Evolutionary conservation across 148 eudicot species (phyloP), one percentile per base, ranked within the genome.

Genomic region (Pharnaceum exiguum): DNA sequence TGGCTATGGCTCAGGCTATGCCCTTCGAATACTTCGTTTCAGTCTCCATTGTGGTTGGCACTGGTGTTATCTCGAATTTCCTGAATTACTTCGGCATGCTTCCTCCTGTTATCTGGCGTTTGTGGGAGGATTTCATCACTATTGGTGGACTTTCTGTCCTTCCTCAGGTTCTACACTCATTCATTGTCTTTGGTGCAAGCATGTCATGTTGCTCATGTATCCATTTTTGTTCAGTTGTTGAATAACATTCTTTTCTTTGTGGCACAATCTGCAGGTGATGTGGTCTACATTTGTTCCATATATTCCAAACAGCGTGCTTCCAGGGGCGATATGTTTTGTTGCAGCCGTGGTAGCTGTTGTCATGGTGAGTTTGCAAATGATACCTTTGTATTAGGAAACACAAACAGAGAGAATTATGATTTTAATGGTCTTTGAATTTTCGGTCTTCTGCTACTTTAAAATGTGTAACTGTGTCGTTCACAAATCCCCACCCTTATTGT

Each of bases 221-320:
- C 53, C 18, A 18, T 12, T 31, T 8, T 12, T 13, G n/a, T 17
- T 31, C 31, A 45, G 8, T 51, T 11, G 26, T 31, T n/a, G 3
- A 44, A 26, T 38, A 16, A 28, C 11, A 13, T 37, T 28, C n/a
- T n/a, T n/a, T n/a, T n/a, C n/a, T 61, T 12, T 51, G 4, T 12
- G 22, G 33, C 13, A 2, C 36, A 55, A 44, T 27, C 2, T 55
- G 28, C 80, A 93, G 96, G 96, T 93, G 56, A 89, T 93, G 87
- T 93, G 96, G 99, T 89, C 96, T 5, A 93, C 99, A 6, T 89
- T 93, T 69, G 80, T 84, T 32, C 99, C 99, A 10, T 81, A 83
- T 42, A 53, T 93, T 53, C 95, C 99, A 27, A 73, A 81, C 50
- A 86, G 84, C 51, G 60, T 83, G 59, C 80, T 93, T 69, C 99